Conservation (phyloP, 306 rosid genomes). For the Cicer judaicum region DNA sequence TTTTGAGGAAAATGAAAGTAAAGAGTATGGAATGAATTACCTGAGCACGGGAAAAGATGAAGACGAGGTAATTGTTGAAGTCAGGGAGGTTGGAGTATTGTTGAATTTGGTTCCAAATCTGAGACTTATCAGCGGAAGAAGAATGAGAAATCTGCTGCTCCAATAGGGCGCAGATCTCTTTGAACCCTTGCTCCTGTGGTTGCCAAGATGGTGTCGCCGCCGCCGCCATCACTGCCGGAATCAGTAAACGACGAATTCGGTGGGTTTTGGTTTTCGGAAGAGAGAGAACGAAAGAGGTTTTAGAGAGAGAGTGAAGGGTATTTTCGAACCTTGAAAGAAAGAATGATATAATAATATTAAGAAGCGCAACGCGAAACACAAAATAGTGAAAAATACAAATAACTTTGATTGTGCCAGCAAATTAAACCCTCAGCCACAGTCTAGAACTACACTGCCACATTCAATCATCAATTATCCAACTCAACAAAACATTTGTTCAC, state of each 20-base stretch:
- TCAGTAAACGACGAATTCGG: background rate
- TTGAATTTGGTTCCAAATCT: slow-evolving; percentile 97
- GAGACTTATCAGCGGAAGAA: slow-evolving; percentile 89
- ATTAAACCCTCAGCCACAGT: background rate
- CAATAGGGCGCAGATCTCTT: slow-evolving; percentile 88
- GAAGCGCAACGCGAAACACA: background rate
- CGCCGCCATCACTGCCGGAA: slow-evolving; percentile 50
- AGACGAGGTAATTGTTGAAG: slow-evolving; percentile 92
- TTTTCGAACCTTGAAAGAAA: slow-evolving; percentile 14
- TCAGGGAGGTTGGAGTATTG: slow-evolving; percentile 89
- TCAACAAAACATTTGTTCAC: slow-evolving; percentile 20
- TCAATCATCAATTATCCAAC: slow-evolving; percentile 27
- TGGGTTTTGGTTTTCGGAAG: slow-evolving; percentile 14
- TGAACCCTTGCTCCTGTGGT: slow-evolving; percentile 88
- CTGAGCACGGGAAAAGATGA: slow-evolving; percentile 92
- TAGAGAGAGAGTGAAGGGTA: slow-evolving; percentile 18
- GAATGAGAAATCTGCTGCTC: slow-evolving; percentile 97
- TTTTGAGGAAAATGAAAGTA: background rate
- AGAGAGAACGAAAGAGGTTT: slow-evolving; percentile 27
- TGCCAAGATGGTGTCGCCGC: slow-evolving; percentile 87
- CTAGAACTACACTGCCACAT: background rate
- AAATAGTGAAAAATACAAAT: slow-evolving; percentile 14
- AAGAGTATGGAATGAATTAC: slow-evolving; percentile 42
- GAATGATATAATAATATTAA: background rate
- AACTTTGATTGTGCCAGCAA: slow-evolving; percentile 41